Base-by-base conservation (phyloP, 495 filamentous ascomycete species). In the Aspergillus nanangensis region DNA sequence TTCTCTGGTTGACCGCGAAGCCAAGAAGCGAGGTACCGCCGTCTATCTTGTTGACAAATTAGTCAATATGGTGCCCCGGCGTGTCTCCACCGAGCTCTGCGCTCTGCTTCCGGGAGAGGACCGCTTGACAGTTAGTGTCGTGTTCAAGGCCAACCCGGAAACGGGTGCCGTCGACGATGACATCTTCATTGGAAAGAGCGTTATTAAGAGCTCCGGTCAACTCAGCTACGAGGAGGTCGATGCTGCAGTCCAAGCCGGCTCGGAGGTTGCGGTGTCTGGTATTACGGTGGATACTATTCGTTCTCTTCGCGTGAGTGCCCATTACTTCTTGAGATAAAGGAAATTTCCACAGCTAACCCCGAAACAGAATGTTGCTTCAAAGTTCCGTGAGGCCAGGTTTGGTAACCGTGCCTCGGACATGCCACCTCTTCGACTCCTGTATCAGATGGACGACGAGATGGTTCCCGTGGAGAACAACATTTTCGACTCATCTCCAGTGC, bases 391-490 rank as follows among this genome's bases (percentile, higher is more conserved):
- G 62, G 77, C 82, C 5, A 81, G 93, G 35, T 85, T 93, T 50
- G 87, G 87, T 38, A 84, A 89, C 42, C 84, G 84, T 18, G 79
- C 81, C 19, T 78, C 84, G 24, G 78, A 85, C 8, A 86, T 95
- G 48, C 86, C 91, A 15, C 81, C 91, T 37, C 79, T 97, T 39
- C 86, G 93, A 34, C 78, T 98, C 25, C 70, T 97, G 31, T 86
- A 95, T 60, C 87, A 93, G 63, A 80, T 96, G n/a, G 94, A 98
- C 56, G 93, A 98, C 53, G 93, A 98, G 73, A 96, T 96, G 61
- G 88, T 96, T 27, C 93, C 92, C 0, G 88, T 96, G 19, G 90
- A 93, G 68, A 80, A 88, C 57, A 98, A 97, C 70, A 88, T 98
- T 44, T 97, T 97, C 59, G 85, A 96, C 60, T 89, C 87, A 17